These are phyloP conservation scores for Thalia dealbata DNA, from an alignment of 176 grass and related monocot genomes.

Conservation along the genomic window DNA sequence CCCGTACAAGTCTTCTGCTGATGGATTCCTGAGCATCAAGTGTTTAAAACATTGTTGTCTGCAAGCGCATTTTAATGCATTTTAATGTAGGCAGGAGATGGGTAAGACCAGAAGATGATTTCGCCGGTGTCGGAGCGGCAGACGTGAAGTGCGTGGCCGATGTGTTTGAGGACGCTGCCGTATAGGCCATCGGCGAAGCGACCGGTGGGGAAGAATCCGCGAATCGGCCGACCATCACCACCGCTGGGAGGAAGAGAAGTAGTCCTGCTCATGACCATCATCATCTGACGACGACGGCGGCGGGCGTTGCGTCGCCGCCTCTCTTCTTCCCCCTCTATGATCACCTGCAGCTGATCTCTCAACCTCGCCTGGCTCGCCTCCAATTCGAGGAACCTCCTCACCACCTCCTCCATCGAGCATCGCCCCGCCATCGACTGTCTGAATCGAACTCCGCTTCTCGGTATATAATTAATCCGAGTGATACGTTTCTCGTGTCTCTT, in stretches of 20 bases:
- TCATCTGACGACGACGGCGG: not conserved
- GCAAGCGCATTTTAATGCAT: no score
- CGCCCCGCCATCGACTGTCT: no score
- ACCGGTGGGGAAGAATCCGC: not conserved
- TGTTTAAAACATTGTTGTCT: no score
- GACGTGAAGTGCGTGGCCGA: conserved; percentile 15
- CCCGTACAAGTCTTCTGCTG: conserved; percentile 7
- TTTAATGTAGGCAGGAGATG: no score
- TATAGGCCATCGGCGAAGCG: not conserved
- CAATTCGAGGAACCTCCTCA: conserved; percentile 4
- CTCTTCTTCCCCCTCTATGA: not conserved
- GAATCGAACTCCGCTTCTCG: no score
- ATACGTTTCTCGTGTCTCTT: no score
- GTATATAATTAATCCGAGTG: no score
- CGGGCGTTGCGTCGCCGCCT: not conserved
- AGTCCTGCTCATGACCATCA: no score
- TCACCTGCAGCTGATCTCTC: not conserved
- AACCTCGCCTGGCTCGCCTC: conserved; percentile 7
- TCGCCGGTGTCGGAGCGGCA: conserved; percentile 8
- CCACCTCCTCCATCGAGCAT: not conserved
- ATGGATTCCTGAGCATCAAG: conserved; percentile 12
- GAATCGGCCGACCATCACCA: no score
- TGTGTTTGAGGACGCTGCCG: not conserved
- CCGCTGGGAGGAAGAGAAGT: no score
- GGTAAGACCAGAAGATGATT: conserved; percentile 6